Conservation (phyloP, 2,329 filamentous ascomycete genomes). For the Chalara sp. region DNA sequence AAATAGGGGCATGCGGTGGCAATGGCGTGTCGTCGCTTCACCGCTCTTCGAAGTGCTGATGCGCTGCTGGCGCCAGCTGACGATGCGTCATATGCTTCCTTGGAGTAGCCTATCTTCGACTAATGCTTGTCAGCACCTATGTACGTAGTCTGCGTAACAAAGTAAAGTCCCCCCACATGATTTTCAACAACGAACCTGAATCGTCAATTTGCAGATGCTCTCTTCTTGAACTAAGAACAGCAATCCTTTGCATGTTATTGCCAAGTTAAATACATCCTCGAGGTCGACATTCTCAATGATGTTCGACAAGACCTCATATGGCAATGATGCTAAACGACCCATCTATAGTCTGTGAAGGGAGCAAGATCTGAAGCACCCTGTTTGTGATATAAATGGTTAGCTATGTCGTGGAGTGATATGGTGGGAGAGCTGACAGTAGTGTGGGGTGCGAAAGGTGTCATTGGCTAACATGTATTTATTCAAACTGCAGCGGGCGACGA, state of each 20-base stretch:
- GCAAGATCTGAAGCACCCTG: no score
- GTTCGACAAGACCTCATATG: conserved; percentile 25
- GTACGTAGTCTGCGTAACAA: neutral
- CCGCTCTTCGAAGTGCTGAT: conserved; percentile 49
- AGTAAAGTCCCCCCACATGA: neutral
- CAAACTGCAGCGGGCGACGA: no score
- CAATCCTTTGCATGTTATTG: conserved; percentile 18
- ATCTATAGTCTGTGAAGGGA: conserved; percentile 5
- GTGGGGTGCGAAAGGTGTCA: no score
- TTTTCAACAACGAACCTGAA: conserved; percentile 18
- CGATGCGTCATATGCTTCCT: conserved; percentile 18
- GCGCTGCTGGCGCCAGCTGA: conserved; percentile 32
- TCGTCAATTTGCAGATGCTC: conserved; percentile 21
- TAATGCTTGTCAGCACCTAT: conserved; percentile 14
- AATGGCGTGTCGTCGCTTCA: conserved; percentile 54
- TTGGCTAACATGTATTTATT: no score
- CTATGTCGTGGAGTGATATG: no score
- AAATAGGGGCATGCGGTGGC: conserved; percentile 56
- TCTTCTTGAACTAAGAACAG: conserved; percentile 22
- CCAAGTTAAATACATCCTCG: conserved; percentile 26
- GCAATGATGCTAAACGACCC: conserved; percentile 20
- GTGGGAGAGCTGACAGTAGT: no score
- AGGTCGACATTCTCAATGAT: conserved; percentile 21
- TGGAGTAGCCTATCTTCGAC: conserved; percentile 22
- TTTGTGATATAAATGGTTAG: no score